Base-by-base conservation (phyloP, 2,329 filamentous ascomycete species). In the Penicillium sp. region DNA sequence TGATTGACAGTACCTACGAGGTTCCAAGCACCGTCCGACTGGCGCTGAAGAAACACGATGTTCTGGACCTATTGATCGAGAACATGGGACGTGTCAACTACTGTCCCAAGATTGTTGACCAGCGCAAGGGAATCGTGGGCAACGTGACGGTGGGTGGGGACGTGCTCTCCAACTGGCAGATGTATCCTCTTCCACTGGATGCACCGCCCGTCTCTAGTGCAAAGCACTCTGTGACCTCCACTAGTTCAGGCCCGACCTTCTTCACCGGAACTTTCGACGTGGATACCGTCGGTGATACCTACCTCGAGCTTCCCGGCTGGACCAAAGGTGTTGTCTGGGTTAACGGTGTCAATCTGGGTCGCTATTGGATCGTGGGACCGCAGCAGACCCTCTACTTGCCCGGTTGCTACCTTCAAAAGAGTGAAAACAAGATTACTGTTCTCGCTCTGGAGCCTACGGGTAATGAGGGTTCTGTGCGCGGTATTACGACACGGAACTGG, bases 1-100 rank as follows among this genome's bases (percentile, higher is more conserved):
- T 80, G 4, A 73, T 80, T 27, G 79, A 81, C 52, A 74, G 69
- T 55, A 73, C 69, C 16, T 79, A 80, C 56, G 54, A 62, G 36
- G 54, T 61, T 9, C 76, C 77, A 0, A 61, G 63, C 1, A 68
- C 64, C 4, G 69, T 80, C 11, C 69, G 51, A 0, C 44, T 80
- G 1, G 51, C 61, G 0, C 62, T 81, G 7, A 56, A 63, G 18
- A 40, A 45, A 27, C 11, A 33, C 18, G 54, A 55, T 18, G 38
- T 50, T 4, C 27, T 55, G 2, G 51, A 55, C 28, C 16, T 55
- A 0, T 60, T 80, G 3, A 72, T 79, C 1, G 78, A 81, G 61
- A 81, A 80, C 44, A 68, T 81, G n/a, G 78, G 78, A 1, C 71
- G 78, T 2, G 75, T 79, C 1, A 74, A 80, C 53, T 79, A 76